Evolutionary conservation across 148 eudicot genomes (phyloP).

Genomic region (Heliosperma pusillum): DNA sequence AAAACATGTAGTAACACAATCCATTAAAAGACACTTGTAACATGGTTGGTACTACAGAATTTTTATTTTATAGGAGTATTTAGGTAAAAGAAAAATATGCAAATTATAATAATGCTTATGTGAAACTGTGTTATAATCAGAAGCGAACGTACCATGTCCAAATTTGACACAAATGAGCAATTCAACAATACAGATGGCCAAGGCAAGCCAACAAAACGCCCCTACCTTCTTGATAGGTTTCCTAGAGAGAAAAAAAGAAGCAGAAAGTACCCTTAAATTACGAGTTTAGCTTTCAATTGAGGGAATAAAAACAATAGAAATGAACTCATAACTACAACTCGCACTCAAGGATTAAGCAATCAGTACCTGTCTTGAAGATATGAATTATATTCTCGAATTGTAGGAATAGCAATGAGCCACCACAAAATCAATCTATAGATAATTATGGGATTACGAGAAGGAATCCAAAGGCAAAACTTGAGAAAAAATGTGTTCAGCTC

Average conservation of each 20-base stretch:
- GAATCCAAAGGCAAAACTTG: conserved; percentile 96
- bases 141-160: conserved; percentile 63
- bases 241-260: conserved; percentile 31
- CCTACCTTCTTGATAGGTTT: conserved; percentile 87
- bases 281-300: not conserved
- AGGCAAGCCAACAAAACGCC: conserved; percentile 91
- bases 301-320: not conserved
- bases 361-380: conserved; percentile 85
- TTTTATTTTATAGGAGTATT: no score
- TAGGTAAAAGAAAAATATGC: no score
- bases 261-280: not conserved
- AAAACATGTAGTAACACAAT: not conserved
- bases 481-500: conserved; percentile 95
- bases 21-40: no score
- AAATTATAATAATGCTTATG: no score
- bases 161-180: conserved; percentile 92
- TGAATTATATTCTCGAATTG: conserved; percentile 93
- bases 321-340: not conserved
- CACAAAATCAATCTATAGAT: conserved; percentile 81
- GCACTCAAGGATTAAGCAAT: not conserved
- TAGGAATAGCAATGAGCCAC: conserved; percentile 98
- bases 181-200: conserved; percentile 91
- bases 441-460: conserved; percentile 87
- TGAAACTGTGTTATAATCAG: no score
- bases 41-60: no score